Base-by-base conservation (phyloP, 805 yeast genomes). In the Pichia membranifaciens region DNA sequence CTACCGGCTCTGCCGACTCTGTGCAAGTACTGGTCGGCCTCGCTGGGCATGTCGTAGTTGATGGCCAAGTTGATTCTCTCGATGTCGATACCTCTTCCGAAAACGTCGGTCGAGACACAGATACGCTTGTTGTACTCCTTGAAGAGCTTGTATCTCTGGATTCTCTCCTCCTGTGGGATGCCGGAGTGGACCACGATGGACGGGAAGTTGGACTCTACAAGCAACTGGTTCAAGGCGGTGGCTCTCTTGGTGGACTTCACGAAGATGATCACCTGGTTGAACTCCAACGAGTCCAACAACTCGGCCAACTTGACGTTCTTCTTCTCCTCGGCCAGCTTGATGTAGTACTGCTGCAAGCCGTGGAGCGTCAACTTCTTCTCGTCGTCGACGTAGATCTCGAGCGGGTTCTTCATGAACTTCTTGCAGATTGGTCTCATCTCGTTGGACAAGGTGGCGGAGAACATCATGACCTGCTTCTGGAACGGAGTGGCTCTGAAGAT, bases 1-100 rank as follows among this genome's bases (percentile, higher is more conserved):
- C 99, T 90, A 73, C 99, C 99, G 58, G 99, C 99, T 81, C 99
- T 89, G 66, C 99, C 99, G 54, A 91, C 99, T 76, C 99, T 88
- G 76, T 91, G 99, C 67, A 91, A 80, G 72, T 93, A 91, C 72
- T 93, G 97, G 71, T 91, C 98, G 55, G 98, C 96, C 74, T 90
- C 97, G 56, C 71, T 75, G 59, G 99, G 96, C 75, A 91, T 74
- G 72, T 91, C 99, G 71, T 91, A 91, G 77, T 91, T 93, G 76
- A 91, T 89, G 53, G 99, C 99, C 68, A 91, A 74, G 73, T 91
- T 91, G 72, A 91, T 91, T 75, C 99, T 88, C 78, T 91, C 99
- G 58, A 91, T 91, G 79, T 91, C 99, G 62, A 91, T 93, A 76
- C 99, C 99, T 79, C 99, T 89, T 66, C 99, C 99, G 57, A 91